These are phyloP conservation scores for Ceratocystis eucalypticola DNA, from an alignment of 2,329 filamentous ascomycete genomes.

Conservation along the genomic window DNA sequence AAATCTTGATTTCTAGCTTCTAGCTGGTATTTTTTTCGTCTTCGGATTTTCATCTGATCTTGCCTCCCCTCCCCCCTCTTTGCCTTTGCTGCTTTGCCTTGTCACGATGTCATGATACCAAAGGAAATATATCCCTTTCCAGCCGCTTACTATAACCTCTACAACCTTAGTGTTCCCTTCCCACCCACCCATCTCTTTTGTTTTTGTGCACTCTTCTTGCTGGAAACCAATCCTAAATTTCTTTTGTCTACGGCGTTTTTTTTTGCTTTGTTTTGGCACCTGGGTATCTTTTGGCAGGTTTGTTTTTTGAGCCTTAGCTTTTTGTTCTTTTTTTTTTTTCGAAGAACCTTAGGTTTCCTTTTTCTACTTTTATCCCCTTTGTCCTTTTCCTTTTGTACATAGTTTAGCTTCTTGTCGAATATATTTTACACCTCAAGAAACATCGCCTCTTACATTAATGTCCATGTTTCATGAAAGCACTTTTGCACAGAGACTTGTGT, in stretches of 20 bases:
- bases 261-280: not conserved
- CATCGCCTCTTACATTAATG: not conserved
- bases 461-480: not conserved
- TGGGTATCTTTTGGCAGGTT: not conserved
- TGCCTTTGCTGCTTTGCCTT: conserved; percentile 2
- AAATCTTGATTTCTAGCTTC: not conserved
- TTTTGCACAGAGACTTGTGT: not conserved
- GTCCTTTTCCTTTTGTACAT: not conserved
- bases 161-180: not conserved
- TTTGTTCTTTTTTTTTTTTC: conserved; percentile 2
- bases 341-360: not conserved
- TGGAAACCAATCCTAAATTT: not conserved
- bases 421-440: not conserved
- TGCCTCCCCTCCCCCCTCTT: not conserved
- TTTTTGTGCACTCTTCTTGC: conserved; percentile 1
- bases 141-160: not conserved
- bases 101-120: conserved; percentile 18
- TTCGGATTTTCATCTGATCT: not conserved
- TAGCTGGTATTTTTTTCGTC: not conserved
- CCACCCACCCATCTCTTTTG: not conserved
- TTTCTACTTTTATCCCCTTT: not conserved
- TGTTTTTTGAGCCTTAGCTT: not conserved
- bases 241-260: not conserved
- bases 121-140: conserved; percentile 9
- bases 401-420: not conserved